Percentiles rank a stretch among this genome's conserved stretches.
Conservation (phyloP, 148 eudicot species). For the Euryodendron excelsum region DNA sequence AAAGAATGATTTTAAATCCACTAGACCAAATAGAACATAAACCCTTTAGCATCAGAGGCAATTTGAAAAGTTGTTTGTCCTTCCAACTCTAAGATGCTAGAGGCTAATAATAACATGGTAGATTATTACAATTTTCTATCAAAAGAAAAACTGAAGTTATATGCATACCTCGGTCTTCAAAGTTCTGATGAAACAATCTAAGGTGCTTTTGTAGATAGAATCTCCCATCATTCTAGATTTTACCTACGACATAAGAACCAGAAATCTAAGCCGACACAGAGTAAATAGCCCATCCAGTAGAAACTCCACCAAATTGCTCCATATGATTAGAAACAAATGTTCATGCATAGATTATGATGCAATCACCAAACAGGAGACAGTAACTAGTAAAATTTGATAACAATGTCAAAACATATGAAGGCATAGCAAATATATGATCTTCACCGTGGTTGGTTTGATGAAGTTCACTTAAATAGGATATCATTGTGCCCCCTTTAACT, state of each 20-base stretch:
- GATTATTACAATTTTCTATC: background rate
- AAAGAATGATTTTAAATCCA: background rate
- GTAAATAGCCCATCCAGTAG: conserved; percentile 31
- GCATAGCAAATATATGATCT: background rate
- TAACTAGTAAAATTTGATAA: background rate
- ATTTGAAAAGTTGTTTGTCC: background rate
- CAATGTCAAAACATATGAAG: background rate
- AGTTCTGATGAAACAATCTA: conserved; percentile 80
- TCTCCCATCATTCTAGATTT: conserved; percentile 98
- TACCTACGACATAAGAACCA: conserved; percentile 55
- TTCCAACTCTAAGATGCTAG: background rate
- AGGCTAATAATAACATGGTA: background rate
- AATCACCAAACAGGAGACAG: background rate
- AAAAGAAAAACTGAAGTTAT: background rate
- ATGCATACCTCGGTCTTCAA: conserved; percentile 61
- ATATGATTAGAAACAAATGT: background rate
- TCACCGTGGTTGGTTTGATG: background rate
- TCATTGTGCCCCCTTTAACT: background rate
- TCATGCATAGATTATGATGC: background rate
- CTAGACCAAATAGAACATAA: background rate
- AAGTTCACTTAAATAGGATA: conserved; percentile 1
- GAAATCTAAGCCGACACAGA: conserved; percentile 30
- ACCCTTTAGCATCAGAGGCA: background rate
- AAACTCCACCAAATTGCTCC: conserved; percentile 29
- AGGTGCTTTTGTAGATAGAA: conserved; percentile 57